Conservation (phyloP, 371 early-diverging fungal genomes). For the Mortierella sp. region DNA sequence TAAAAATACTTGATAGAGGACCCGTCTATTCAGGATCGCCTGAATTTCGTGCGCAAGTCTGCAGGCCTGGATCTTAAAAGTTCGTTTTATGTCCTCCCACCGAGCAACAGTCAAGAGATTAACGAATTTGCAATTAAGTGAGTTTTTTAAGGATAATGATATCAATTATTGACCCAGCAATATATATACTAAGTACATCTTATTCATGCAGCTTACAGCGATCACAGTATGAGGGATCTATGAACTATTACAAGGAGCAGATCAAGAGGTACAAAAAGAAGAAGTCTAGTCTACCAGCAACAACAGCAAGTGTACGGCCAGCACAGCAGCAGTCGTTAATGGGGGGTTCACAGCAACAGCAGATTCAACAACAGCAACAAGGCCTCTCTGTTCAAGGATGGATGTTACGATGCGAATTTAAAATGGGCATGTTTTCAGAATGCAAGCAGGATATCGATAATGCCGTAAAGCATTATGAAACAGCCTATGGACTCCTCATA, state of each 20-base stretch:
- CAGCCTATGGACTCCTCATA: constrained; percentile 73
- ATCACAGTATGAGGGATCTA: constrained; percentile 74
- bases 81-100: constrained; percentile 74
- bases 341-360: constrained; percentile 22
- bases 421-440: constrained; percentile 82
- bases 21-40: constrained; percentile 73
- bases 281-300: constrained; percentile 70
- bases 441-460: constrained; percentile 83
- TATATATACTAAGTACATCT: background rate
- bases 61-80: constrained; percentile 73
- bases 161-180: background rate
- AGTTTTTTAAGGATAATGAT: background rate
- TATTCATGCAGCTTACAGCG: constrained; percentile 72
- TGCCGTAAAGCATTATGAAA: constrained; percentile 81
- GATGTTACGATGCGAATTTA: constrained; percentile 87
- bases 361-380: constrained; percentile 52
- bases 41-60: constrained; percentile 70
- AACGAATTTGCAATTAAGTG: constrained; percentile 79
- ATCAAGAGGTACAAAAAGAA: constrained; percentile 81
- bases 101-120: constrained; percentile 63
- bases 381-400: constrained; percentile 76
- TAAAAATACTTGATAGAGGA: constrained; percentile 63
- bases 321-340: constrained; percentile 49
- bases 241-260: constrained; percentile 80
- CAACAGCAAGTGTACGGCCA: constrained; percentile 40